Percentiles rank a stretch among this genome's conserved stretches.
Evolutionary conservation across 2,329 filamentous ascomycete genomes (phyloP).

Genomic region (Sarocladiaceae sp.): DNA sequence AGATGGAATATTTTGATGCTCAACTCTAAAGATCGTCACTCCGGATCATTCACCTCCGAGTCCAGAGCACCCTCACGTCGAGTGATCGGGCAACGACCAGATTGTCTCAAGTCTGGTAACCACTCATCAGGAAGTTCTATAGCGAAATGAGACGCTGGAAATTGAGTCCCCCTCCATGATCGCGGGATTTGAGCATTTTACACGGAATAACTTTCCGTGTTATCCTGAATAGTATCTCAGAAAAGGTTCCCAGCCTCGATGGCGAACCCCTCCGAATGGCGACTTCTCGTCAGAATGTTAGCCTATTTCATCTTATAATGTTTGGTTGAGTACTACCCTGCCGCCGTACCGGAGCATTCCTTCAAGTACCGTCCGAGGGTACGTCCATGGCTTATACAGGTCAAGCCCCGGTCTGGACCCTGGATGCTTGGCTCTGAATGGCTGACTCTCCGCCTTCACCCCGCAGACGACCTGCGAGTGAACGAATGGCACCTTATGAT

Average conservation of each 20-base stretch:
- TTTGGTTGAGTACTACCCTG: conserved; percentile 1
- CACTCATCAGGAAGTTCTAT: not conserved
- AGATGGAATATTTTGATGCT: not conserved
- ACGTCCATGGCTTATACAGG: conserved; percentile 1
- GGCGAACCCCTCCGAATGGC: not conserved
- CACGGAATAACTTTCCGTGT: not conserved
- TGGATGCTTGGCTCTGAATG: not conserved
- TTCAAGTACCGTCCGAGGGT: not conserved
- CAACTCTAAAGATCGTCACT: not conserved
- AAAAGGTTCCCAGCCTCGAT: not conserved
- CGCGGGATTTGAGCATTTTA: not conserved
- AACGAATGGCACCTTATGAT: conserved; percentile 2
- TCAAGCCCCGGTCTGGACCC: conserved; percentile 3
- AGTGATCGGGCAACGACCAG: not conserved
- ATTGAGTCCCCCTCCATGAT: not conserved
- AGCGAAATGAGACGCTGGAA: not conserved
- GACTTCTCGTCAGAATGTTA: not conserved
- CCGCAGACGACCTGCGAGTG: not conserved
- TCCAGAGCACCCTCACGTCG: not conserved
- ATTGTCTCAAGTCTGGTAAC: not conserved
- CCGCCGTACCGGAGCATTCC: not conserved
- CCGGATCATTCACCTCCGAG: not conserved
- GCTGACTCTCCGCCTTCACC: not conserved
- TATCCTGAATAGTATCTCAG: not conserved
- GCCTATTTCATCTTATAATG: not conserved